Evolutionary conservation across 1,284 basidiomycete species (phyloP), one percentile per base, ranked within the genome.

Genomic region (Retiboletus flavoniger): DNA sequence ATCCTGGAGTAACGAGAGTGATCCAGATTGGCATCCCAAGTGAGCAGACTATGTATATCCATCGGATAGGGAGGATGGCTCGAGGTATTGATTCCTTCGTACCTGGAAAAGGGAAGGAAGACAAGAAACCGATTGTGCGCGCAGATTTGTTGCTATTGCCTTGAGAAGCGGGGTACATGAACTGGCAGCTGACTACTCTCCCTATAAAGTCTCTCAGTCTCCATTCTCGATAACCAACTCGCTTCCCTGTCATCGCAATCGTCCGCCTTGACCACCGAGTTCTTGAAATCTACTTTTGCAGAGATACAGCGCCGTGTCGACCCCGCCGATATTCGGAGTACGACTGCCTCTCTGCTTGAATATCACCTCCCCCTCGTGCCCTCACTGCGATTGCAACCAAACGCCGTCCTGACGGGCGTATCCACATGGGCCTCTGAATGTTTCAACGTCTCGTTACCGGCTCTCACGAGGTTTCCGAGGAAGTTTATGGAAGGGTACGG

Each of bases 31-130:
- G 96, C 54, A 76, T 91, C 5, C 94, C 96, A 1, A 69, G 74
- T 7, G 78, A 72, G 6, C 70, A 81, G 10, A 89, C 95, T 44
- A 84, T 90, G 63, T 99, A 99, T 71, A 79, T 96, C 48, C 95
- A 98, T 67, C 89, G 96, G 58, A 86, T 98, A 45, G 94, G 95
- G 2, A 82, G 95, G 56, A 97, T 96, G 0, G 95, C 94, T 19
- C 87, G 95, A 63, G 91, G 86, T 2, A 78, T 79, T 10, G 79
- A 80, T 36, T 71, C 74, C 24, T 63, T 72, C n/a, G 92, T 91
- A 1, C 42, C 48, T 7, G n/a, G 3, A 34, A 45, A 32, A 19
- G 41, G 35, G 3, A 39, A 35, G 10, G 40, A 47, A 9, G 26
- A n/a, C 3, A 34, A 13, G 26, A 41, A 9, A 36, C 42, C 42